phyloP scores from a whole-genome alignment of 225 moss, liverwort and hornwort species.

The Polytrichum commune region DNA sequence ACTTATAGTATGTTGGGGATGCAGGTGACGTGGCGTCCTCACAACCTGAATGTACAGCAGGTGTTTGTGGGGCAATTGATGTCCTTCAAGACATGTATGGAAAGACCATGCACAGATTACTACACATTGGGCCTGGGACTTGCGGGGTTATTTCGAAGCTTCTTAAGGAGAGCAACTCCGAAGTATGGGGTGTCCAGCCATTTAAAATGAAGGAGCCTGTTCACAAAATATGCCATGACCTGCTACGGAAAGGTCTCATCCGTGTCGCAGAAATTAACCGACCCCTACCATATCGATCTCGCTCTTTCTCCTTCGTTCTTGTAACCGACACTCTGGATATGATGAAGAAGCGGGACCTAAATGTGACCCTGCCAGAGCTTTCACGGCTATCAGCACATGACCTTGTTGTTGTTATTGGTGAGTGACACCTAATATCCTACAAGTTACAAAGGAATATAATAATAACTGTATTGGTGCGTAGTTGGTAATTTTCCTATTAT shows the following conservation, averaged over 20 bases:
- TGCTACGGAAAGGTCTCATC: slow-evolving; percentile 65
- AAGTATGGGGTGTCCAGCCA: slow-evolving; percentile 90
- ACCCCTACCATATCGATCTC: slow-evolving; percentile 71
- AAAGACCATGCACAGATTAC: slow-evolving; percentile 60
- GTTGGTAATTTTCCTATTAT: no score
- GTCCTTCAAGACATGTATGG: slow-evolving; percentile 82
- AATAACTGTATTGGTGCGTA: background rate
- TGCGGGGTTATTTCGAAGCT: slow-evolving; percentile 79
- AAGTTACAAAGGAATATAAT: background rate
- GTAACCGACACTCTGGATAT: slow-evolving; percentile 72
- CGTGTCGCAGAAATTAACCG: slow-evolving; percentile 65
- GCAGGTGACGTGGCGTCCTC: slow-evolving; percentile 65
- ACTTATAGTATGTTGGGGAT: background rate
- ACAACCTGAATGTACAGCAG: slow-evolving; percentile 59
- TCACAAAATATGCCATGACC: slow-evolving; percentile 55
- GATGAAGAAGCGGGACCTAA: slow-evolving; percentile 69
- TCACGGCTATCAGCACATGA: slow-evolving; percentile 70
- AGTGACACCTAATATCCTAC: background rate
- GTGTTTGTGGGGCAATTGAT: slow-evolving; percentile 72
- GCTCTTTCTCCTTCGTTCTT: slow-evolving; percentile 80
- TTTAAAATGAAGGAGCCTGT: slow-evolving; percentile 61
- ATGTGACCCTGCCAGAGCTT: slow-evolving; percentile 57
- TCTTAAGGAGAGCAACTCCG: slow-evolving; percentile 70
- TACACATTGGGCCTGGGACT: slow-evolving; percentile 80
- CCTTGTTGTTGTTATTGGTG: slow-evolving; percentile 78